Evolutionary conservation across 1,284 basidiomycete genomes (phyloP), one percentile per base, ranked within the genome.

Genomic region (Boletus semigastroideus): DNA sequence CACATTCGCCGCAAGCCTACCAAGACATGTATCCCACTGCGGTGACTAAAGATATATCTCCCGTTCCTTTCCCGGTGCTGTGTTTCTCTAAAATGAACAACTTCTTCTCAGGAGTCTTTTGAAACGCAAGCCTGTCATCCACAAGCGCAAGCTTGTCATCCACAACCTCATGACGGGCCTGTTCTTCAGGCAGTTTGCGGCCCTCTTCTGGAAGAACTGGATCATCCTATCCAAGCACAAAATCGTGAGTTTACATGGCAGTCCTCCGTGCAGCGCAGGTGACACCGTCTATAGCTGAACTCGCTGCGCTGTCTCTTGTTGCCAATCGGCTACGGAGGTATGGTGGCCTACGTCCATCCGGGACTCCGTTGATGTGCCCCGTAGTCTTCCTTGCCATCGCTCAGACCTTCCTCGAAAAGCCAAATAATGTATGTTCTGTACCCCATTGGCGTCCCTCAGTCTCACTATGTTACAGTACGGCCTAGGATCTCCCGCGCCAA

Each of bases 141-240:
- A 22, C 22, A 22, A 22, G 22, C n/a, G n/a, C n/a, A n/a, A n/a
- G n/a, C n/a, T n/a, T n/a, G 22, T 22, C 22, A 22, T 22, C n/a
- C 25, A 25, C 25, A 25, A 25, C 25, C 25, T 25, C 36, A 63
- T 59, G 54, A 12, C 13, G 4, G 46, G 44, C 25, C 53, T 74
- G 12, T 84, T 87, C 63, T 78, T 78, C 72, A 74, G 79, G 25
- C 87, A 91, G 69, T 79, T 85, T 55, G 67, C 67, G 11, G 83
- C 80, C 5, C 68, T 91, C 37, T 78, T 82, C 49, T 78, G 80
- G 76, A 91, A 91, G 77, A 90, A 90, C 59, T 87, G 83, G 84
- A 87, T 85, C 47, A 76, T 86, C 16, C 67, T 85, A 28, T 78
- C 76, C 19, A 84, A 81, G 64, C 83, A 84, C 65, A 77, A 82